phyloP scores from a whole-genome alignment of 192 early-diverging fungal genomes.

The Pilobolus umbonatus region DNA sequence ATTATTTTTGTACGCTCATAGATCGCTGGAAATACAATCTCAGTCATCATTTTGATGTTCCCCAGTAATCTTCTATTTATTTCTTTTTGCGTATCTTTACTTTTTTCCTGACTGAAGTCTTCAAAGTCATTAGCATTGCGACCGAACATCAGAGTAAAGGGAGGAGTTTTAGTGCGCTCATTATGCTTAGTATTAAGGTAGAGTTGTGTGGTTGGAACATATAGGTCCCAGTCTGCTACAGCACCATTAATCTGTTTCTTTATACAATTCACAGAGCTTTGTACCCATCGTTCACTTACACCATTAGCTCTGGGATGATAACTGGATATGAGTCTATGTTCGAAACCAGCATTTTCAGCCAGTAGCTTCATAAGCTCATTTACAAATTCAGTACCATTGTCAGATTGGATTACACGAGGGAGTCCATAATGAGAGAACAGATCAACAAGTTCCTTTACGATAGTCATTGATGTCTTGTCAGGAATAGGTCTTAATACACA shows the following conservation, averaged over 20 bases:
- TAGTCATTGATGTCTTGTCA: constrained; percentile 11
- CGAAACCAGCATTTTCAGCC: constrained; percentile 1
- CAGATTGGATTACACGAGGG: constrained; percentile 27
- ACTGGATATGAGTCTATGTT: constrained; percentile 32
- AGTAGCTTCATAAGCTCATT: constrained; percentile 28
- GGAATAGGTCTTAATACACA: constrained; percentile 12
- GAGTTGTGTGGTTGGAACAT: constrained; percentile 34
- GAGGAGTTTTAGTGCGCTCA: constrained; percentile 27
- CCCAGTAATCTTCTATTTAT: not conserved
- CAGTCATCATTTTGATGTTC: not conserved
- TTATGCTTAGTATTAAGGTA: constrained; percentile 32
- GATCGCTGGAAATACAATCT: not conserved
- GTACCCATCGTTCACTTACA: constrained; percentile 34
- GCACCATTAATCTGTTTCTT: constrained; percentile 23
- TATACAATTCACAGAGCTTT: constrained; percentile 21
- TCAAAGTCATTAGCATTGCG: constrained; percentile 25
- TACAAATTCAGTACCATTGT: constrained; percentile 44
- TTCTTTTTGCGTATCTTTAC: not conserved
- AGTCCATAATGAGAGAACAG: constrained; percentile 26
- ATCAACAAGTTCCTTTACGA: constrained; percentile 1
- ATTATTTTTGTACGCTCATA: not conserved
- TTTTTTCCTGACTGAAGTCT: constrained; percentile 8
- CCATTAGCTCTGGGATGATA: constrained; percentile 46
- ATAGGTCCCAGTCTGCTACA: constrained; percentile 27
- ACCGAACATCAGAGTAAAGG: constrained; percentile 41